Base-by-base conservation (phyloP, 2,329 filamentous ascomycete species). In the Talaromyces albobiverticillius region DNA sequence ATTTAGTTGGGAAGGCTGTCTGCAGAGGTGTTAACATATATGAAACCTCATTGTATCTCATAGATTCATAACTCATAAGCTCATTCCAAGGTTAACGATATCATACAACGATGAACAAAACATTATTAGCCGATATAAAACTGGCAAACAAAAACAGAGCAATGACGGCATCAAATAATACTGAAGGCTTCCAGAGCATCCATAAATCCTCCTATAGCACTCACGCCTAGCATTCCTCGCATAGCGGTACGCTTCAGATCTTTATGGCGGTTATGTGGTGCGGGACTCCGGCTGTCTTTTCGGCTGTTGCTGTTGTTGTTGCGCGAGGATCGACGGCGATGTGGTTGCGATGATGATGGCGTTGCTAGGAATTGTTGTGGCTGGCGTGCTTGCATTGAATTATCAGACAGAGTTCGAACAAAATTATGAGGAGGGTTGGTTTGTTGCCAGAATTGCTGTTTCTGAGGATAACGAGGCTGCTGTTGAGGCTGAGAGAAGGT, bases 131-230 rank as follows among this genome's bases (percentile, higher is more conserved):
- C n/a, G n/a, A n/a, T n/a, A n/a, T n/a, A n/a, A n/a, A n/a, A n/a
- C n/a, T n/a, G n/a, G n/a, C n/a, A n/a, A n/a, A n/a, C n/a, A n/a
- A n/a, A n/a, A n/a, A n/a, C n/a, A n/a, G n/a, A n/a, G n/a, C n/a
- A n/a, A n/a, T n/a, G n/a, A 29, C 10, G 5, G 26, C 26, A 29
- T 55, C 26, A 55, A 20, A 55, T 51, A 42, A 55, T 42, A 55
- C 48, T 51, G 46, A 73, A 65, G 2, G 65, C 66, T 50, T 73
- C 71, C 41, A 74, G 53, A n/a, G 70, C 71, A 61, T 72, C 67
- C 59, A 74, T 61, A 51, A 73, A 71, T 10, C 69, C 70, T 5
- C 69, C 68, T 53, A 72, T 68, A 13, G 71, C 70, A 14, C 68
- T 67, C 20, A 67, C 66, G 3, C 70, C 71, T 6, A 66, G 61